Percentiles rank a stretch among this genome's conserved stretches.
phyloP scores from a whole-genome alignment of 495 filamentous ascomycete genomes.

The Lepraria neglecta region DNA sequence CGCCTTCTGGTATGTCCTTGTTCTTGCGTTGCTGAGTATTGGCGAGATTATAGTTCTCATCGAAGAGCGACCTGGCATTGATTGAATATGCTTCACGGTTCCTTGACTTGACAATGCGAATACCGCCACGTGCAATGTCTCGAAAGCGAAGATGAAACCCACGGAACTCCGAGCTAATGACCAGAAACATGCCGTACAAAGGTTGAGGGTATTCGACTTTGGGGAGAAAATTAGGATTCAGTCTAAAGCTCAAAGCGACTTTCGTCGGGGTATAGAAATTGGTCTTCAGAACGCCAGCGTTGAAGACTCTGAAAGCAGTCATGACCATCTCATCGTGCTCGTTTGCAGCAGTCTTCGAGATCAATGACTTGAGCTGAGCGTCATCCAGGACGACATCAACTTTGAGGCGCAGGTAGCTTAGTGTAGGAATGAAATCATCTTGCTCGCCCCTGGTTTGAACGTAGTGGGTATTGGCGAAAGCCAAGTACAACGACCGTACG shows the following conservation, averaged over 20 bases:
- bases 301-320: constrained; percentile 94
- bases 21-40: constrained; percentile 99
- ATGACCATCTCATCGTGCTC: constrained; percentile 98
- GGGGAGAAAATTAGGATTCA: constrained; percentile 84
- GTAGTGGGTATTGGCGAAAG: constrained; percentile 88
- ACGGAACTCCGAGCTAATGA: constrained; percentile 92
- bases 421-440: constrained; percentile 73
- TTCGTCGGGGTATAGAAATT: constrained; percentile 99
- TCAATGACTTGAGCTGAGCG: constrained; percentile 67
- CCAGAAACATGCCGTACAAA: constrained; percentile 95
- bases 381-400: constrained; percentile 74
- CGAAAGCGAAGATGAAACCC: constrained; percentile 97
- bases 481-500: constrained; percentile 80
- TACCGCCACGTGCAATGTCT: constrained; percentile 94
- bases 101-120: constrained; percentile 95
- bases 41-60: constrained; percentile 97
- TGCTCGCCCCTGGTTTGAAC: constrained; percentile 71
- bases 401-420: constrained; percentile 67
- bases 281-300: constrained; percentile 83
- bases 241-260: constrained; percentile 92
- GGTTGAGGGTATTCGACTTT: constrained; percentile 88
- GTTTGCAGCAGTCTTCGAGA: constrained; percentile 74
- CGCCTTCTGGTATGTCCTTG: constrained; percentile 99
- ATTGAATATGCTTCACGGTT: constrained; percentile 93
- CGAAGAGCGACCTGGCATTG: constrained; percentile 91